Conservation (phyloP, 1,139 yeast species). For the Debaryomycetaceae sp. region DNA sequence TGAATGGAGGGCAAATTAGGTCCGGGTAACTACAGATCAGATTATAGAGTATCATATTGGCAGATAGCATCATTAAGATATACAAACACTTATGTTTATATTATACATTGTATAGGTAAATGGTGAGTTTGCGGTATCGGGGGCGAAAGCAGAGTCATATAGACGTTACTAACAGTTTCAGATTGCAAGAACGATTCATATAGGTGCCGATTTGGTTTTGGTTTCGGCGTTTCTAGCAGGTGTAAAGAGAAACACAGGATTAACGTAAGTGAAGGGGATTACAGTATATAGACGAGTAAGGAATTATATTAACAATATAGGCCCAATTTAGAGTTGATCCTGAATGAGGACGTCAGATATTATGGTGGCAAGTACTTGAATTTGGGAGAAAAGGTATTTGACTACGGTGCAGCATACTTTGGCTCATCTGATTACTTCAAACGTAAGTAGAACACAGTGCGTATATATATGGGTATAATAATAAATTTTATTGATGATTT, state of each 20-base stretch:
- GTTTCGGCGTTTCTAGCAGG: slow-evolving; percentile 87
- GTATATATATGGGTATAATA: neutral
- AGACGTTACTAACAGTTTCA: neutral
- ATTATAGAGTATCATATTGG: no score
- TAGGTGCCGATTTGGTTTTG: slow-evolving; percentile 69
- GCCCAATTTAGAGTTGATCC: slow-evolving; percentile 31
- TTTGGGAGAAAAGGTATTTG: slow-evolving; percentile 82
- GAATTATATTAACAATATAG: slow-evolving; percentile 10
- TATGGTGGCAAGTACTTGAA: slow-evolving; percentile 68
- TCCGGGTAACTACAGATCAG: no score
- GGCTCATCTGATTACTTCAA: slow-evolving; percentile 72
- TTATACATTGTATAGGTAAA: neutral
- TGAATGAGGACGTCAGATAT: slow-evolving; percentile 49
- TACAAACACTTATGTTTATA: no score
- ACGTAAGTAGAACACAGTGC: slow-evolving; percentile 28
- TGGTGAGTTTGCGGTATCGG: neutral
- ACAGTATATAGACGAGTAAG: neutral
- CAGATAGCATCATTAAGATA: no score
- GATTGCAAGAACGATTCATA: slow-evolving; percentile 64
- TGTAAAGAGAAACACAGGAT: slow-evolving; percentile 81
- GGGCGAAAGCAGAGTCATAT: no score
- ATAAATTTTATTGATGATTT: no score
- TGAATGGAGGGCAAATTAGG: no score
- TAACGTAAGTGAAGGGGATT: slow-evolving; percentile 41
- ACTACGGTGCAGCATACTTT: slow-evolving; percentile 67